Base-by-base conservation (phyloP, 2,329 filamentous ascomycete genomes). In the Gaeumannomyces tritici region DNA sequence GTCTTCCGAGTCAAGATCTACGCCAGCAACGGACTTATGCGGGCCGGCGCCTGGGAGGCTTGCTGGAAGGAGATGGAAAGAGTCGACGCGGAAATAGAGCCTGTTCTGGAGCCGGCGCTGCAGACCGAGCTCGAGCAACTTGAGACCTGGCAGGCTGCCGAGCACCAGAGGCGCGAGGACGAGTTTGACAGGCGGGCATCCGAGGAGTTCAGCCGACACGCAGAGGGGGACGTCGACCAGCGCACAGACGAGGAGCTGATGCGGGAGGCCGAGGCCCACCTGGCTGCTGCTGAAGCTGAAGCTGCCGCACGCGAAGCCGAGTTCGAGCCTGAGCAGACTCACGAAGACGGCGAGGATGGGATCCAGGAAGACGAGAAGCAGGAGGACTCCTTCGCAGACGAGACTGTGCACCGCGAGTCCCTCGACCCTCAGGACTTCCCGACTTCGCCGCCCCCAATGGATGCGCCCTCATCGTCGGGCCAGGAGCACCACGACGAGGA, bases 11-110 rank as follows among this genome's bases (percentile, higher is more conserved):
- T 98, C 72, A 95, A 92, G 71, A 88, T 98, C 1, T 99, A 93
- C 70, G 95, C 95, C 0, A 93, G 92, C 61, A 99, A 98, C 73
- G 95, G 95, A 0, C 78, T 98, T 59, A 96, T 99, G 91, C 85
- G 87, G 63, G 88, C 91, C 6, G 91, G 91, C 0, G 93, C 95
- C 0, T 99, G 95, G 95, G 85, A 85, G 5, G 93, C 93, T 2
- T 93, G 91, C 63, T 99, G 93, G 93, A 89, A 86, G 68, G 93
- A 98, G 74, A 99, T 99, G 95, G 95, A 99, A 76, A 85, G 93
- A n/a, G 91, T 98, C 0, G 95, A 99, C 70, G 90, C 96, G 1
- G 93, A 98, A 74, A 85, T 99, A 61, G 85, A 90, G 69, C 89
- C 95, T 4, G 83, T 88, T 70, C 81, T 92, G 13, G 83, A 86